These are phyloP conservation scores for Aspergillus sp. DNA, from an alignment of 2,329 filamentous ascomycete species.

Conservation along the genomic window DNA sequence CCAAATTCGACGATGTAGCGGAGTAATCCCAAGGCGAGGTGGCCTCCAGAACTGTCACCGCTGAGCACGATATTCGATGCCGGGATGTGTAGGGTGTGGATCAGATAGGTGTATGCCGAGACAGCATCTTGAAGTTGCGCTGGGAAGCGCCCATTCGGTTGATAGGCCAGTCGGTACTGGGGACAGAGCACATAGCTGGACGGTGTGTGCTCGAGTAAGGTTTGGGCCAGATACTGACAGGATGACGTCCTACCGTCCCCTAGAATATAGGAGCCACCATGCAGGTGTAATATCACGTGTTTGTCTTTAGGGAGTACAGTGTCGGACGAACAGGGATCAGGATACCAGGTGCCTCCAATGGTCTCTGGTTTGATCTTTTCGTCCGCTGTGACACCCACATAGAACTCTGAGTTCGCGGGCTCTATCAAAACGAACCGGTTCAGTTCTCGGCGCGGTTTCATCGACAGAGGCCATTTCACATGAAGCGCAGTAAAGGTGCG, in stretches of 20 bases:
- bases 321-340: slow-evolving; percentile 1
- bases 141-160: slow-evolving; percentile 14
- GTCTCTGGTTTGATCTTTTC: slow-evolving; percentile 7
- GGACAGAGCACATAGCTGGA: slow-evolving; percentile 8
- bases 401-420: slow-evolving; percentile 3
- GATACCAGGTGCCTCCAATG: slow-evolving; percentile 13
- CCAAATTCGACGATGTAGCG: slow-evolving; percentile 12
- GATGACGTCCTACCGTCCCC: slow-evolving; percentile 11
- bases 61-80: slow-evolving; percentile 14
- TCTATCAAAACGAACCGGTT: slow-evolving; percentile 9
- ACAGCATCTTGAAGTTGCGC: slow-evolving; percentile 19
- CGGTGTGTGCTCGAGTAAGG: slow-evolving; percentile 8
- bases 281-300: slow-evolving; percentile 11
- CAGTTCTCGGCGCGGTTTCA: slow-evolving; percentile 6
- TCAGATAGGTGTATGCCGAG: slow-evolving; percentile 14
- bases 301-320: slow-evolving; percentile 4
- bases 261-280: slow-evolving; percentile 13
- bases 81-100: slow-evolving; percentile 12
- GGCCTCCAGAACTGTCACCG: slow-evolving; percentile 16
- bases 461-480: slow-evolving; percentile 7
- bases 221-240: slow-evolving; percentile 9
- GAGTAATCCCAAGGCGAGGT: slow-evolving; percentile 15
- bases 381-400: slow-evolving; percentile 8
- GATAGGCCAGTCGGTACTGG: slow-evolving; percentile 16
- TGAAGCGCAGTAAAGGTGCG: slow-evolving; percentile 4